Conservation (phyloP, 1,139 yeast species). For the Yamadazyma atlantica region DNA sequence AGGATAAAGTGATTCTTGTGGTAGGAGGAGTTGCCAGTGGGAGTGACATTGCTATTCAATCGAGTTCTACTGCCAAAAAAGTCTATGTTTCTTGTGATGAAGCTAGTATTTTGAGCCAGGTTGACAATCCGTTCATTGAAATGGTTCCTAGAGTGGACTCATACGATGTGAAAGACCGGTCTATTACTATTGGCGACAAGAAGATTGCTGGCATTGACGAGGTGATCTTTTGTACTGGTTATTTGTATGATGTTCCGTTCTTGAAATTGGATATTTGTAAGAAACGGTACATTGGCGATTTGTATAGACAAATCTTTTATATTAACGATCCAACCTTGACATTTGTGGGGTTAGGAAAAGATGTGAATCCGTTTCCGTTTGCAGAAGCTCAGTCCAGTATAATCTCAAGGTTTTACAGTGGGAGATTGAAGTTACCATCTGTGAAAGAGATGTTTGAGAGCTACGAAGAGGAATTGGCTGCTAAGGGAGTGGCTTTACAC, state of each 20-base stretch:
- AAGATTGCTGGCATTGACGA: slow-evolving; percentile 31
- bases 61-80: slow-evolving; percentile 14
- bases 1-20: slow-evolving; percentile 41
- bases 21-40: slow-evolving; percentile 46
- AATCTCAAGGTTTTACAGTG: slow-evolving; percentile 43
- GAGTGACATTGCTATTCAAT: slow-evolving; percentile 46
- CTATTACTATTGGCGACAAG: slow-evolving; percentile 27
- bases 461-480: slow-evolving; percentile 19
- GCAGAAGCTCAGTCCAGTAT: slow-evolving; percentile 48
- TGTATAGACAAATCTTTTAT: slow-evolving; percentile 46
- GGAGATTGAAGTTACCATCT: slow-evolving; percentile 37
- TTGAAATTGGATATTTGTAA: slow-evolving; percentile 16
- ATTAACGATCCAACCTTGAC: slow-evolving; percentile 45
- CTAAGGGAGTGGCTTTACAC: slow-evolving; percentile 30
- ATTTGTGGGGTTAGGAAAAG: slow-evolving; percentile 37
- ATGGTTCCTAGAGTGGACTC: slow-evolving; percentile 29
- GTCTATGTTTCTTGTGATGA: slow-evolving; percentile 32
- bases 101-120: slow-evolving; percentile 34
- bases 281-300: slow-evolving; percentile 23
- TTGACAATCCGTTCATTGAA: slow-evolving; percentile 16
- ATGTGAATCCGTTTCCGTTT: slow-evolving; percentile 47
- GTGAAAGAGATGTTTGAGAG: slow-evolving; percentile 27
- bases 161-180: slow-evolving; percentile 24
- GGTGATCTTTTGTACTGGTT: slow-evolving; percentile 51
- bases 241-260: slow-evolving; percentile 44